These are phyloP conservation scores for Crataegus laevigata DNA, from an alignment of 306 rosid species.

Conservation along the genomic window DNA sequence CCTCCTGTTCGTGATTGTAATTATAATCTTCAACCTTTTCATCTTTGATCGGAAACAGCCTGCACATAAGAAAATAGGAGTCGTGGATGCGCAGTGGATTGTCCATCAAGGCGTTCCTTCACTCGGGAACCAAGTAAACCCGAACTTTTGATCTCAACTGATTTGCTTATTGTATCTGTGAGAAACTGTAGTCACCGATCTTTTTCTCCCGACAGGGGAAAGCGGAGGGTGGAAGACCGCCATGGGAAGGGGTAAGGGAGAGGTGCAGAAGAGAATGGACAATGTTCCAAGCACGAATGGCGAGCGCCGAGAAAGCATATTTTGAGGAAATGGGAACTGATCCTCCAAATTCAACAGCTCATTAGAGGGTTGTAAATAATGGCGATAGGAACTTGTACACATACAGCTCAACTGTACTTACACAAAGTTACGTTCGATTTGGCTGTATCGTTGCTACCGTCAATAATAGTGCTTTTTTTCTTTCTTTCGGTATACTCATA, in stretches of 20 bases:
- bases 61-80: slow-evolving; percentile 81
- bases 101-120: slow-evolving; percentile 79
- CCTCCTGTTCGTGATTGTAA: background rate
- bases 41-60: slow-evolving; percentile 37
- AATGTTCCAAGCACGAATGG: slow-evolving; percentile 60
- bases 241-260: slow-evolving; percentile 88
- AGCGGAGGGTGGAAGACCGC: slow-evolving; percentile 43
- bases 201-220: slow-evolving; percentile 45
- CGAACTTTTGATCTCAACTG: background rate
- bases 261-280: slow-evolving; percentile 73
- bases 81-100: slow-evolving; percentile 84
- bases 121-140: slow-evolving; percentile 70
- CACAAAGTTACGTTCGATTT: background rate
- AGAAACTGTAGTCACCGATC: background rate
- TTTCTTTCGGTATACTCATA: background rate
- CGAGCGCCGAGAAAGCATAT: slow-evolving; percentile 55
- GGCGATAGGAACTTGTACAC: background rate
- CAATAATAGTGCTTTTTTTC: background rate
- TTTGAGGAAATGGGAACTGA: slow-evolving; percentile 20
- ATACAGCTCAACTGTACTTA: background rate
- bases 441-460: background rate
- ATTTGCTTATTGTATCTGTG: background rate
- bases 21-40: background rate
- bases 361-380: background rate
- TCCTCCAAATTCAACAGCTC: slow-evolving; percentile 32